Percentiles rank a stretch among this genome's conserved stretches.
Evolutionary conservation across 208 protist genomes (phyloP).

Genomic region (Crithidia sp.): DNA sequence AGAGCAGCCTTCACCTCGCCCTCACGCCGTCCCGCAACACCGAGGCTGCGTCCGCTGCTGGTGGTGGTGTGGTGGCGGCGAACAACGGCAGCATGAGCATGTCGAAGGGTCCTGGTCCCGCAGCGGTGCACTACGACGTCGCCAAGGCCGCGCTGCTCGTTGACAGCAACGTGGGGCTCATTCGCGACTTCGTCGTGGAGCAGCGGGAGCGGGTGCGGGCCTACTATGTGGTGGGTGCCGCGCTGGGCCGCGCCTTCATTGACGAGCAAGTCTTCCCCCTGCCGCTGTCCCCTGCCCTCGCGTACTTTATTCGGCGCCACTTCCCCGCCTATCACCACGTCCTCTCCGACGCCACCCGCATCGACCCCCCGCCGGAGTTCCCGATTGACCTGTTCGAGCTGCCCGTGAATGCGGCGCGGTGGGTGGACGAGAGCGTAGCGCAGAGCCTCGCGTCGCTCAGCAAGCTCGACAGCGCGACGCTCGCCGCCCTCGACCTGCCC

Average conservation of each 20-base stretch:
- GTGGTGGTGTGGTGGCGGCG: no score
- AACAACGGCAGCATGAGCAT: neutral
- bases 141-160: slow-evolving; percentile 26
- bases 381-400: slow-evolving; percentile 78
- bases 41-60: neutral
- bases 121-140: slow-evolving; percentile 13
- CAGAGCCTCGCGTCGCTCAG: slow-evolving; percentile 52
- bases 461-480: slow-evolving; percentile 37
- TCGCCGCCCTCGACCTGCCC: slow-evolving; percentile 66
- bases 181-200: slow-evolving; percentile 56
- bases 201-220: slow-evolving; percentile 47
- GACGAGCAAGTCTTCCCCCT: slow-evolving; percentile 84
- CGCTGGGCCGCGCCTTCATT: slow-evolving; percentile 78
- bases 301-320: slow-evolving; percentile 65
- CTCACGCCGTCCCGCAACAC: neutral
- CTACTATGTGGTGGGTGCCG: slow-evolving; percentile 79
- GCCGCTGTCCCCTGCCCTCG: slow-evolving; percentile 65
- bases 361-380: slow-evolving; percentile 36
- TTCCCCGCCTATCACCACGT: slow-evolving; percentile 45
- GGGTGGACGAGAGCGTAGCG: slow-evolving; percentile 65
- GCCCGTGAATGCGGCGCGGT: slow-evolving; percentile 47
- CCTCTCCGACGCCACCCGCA: slow-evolving; percentile 24
- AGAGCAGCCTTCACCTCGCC: neutral
- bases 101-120: neutral
- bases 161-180: slow-evolving; percentile 23